These are phyloP conservation scores for Cladosporium halotolerans DNA, from an alignment of 2,329 filamentous ascomycete genomes.

Conservation along the genomic window DNA sequence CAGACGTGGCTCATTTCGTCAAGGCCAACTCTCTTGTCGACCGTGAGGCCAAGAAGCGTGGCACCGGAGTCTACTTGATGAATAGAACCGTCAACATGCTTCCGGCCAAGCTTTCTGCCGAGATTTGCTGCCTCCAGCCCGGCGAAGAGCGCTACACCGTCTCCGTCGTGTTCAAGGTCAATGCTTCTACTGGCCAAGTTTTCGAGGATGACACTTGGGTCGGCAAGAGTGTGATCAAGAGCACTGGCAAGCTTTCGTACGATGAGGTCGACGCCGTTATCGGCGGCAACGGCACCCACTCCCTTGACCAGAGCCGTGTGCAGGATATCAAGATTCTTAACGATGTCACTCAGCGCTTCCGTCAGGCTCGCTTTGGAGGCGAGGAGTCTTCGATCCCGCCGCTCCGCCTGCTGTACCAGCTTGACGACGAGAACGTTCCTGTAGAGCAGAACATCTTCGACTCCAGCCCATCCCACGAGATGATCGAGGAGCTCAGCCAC, in stretches of 20 bases:
- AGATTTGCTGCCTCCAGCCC: conserved; percentile 80
- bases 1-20: conserved; percentile 93
- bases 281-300: conserved; percentile 43
- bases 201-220: conserved; percentile 87
- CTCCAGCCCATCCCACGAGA: conserved; percentile 78
- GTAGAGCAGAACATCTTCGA: conserved; percentile 96
- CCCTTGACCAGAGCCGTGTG: conserved; percentile 58
- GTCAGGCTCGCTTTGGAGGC: conserved; percentile 70
- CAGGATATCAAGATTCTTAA: conserved; percentile 78
- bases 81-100: conserved; percentile 85
- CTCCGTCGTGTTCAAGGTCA: conserved; percentile 87
- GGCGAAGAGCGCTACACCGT: conserved; percentile 86
- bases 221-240: conserved; percentile 90
- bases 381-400: conserved; percentile 76
- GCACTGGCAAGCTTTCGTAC: conserved; percentile 75
- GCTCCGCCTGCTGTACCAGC: conserved; percentile 81
- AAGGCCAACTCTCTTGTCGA: conserved; percentile 94
- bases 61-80: conserved; percentile 90
- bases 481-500: conserved; percentile 91
- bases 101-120: conserved; percentile 74
- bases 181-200: conserved; percentile 70
- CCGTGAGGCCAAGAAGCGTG: conserved; percentile 94
- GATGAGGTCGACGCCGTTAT: conserved; percentile 80
- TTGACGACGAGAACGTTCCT: conserved; percentile 96
- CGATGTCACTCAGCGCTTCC: conserved; percentile 80